These are phyloP conservation scores for Metschnikowia bowlesiae DNA, from an alignment of 805 yeast species.

Conservation along the genomic window DNA sequence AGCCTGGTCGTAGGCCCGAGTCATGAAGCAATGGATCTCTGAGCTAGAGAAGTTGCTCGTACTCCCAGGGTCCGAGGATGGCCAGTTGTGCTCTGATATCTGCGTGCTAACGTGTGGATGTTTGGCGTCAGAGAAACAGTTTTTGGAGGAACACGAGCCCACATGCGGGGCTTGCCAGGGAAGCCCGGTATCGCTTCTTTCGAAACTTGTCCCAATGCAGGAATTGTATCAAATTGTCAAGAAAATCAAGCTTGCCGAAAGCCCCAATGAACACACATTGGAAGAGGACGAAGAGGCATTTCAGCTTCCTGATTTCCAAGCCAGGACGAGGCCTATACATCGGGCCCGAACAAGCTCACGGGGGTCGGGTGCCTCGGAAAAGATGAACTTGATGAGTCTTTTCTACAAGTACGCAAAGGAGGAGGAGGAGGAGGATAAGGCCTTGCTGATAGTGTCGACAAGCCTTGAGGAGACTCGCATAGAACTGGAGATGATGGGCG, in stretches of 20 bases:
- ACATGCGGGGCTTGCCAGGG: conserved; percentile 25
- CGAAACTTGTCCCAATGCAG: conserved; percentile 31
- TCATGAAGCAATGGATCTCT: background rate
- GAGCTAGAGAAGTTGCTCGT: conserved; percentile 24
- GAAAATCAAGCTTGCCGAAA: background rate
- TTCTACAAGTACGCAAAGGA: conserved; percentile 41
- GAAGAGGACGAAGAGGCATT: background rate
- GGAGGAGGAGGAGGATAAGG: conserved; percentile 15
- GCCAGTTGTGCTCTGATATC: conserved; percentile 25
- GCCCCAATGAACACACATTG: too few species aligned
- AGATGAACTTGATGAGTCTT: conserved; percentile 11
- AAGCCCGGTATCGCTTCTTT: conserved; percentile 20
- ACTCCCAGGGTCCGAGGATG: conserved; percentile 18
- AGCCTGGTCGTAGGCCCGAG: background rate
- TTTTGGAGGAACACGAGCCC: conserved; percentile 8
- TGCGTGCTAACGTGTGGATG: conserved; percentile 41
- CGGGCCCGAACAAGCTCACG: conserved; percentile 13
- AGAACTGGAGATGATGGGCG: background rate
- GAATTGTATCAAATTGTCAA: conserved; percentile 27
- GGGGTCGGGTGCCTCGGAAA: conserved; percentile 4
- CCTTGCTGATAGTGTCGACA: background rate
- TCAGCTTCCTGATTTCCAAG: background rate
- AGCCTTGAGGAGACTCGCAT: background rate
- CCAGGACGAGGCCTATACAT: background rate
- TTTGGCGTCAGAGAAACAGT: conserved; percentile 31